Evolutionary conservation across 2,329 filamentous ascomycete genomes (phyloP), one percentile per base, ranked within the genome.

Genomic region (Trichocomaceae sp.): DNA sequence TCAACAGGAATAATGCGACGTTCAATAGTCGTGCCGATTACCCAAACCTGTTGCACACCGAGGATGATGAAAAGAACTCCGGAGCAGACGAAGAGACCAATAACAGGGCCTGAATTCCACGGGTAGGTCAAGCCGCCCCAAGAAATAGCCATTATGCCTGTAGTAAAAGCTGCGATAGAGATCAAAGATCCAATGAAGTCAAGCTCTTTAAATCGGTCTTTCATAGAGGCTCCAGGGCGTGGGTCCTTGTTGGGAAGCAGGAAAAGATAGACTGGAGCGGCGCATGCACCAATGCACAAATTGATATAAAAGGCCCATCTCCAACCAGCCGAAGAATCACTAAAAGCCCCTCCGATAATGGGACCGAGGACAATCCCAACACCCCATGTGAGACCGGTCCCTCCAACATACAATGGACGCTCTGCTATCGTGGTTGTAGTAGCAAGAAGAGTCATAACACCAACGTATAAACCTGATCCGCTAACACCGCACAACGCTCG

Each of bases 231-330:
- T 13, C 62, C 57, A 9, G 63, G 35, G 63, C 59, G 31, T 63
- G 62, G 41, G 49, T 62, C 49, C 37, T 60, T 47, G 15, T 55
- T 56, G 53, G 63, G 70, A 0, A 80, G 69, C 8, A 75, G 59
- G 54, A 77, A 73, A 29, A 80, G 22, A 29, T 75, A 70, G 19
- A 73, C 67, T 0, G 77, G 73, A 5, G 70, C 63, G 23, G 70
- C 65, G 9, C 72, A 59, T n/a, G 69, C 78, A 1, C 77, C 69
- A 46, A 77, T 64, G 26, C 72, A 61, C 0, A 82, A 68, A 60
- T 83, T 83, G 66, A 83, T 76, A 60, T 84, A 84, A 61, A 62
- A 57, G 54, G 54, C 33, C 55, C 52, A 55, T 35, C 66, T 61
- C 69, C 69, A 72, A 5, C 52, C 60, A 2, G 61, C 65, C 4